A percentile compares a stretch with the other conserved stretches of the same genome.
These are phyloP conservation scores for Candida loeiensis DNA, from an alignment of 805 yeast species.

Conservation along the genomic window DNA sequence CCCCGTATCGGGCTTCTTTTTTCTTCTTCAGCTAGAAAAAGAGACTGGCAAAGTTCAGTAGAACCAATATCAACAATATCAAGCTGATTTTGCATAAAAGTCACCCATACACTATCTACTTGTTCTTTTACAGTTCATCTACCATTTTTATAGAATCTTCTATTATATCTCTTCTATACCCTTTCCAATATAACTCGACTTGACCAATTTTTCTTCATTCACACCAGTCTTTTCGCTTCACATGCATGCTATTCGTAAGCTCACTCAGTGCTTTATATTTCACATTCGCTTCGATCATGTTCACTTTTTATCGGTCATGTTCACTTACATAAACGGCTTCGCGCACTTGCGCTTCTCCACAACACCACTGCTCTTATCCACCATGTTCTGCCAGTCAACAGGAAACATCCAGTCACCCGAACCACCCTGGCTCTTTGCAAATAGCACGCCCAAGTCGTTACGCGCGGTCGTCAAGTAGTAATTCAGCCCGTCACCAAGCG, in stretches of 20 bases:
- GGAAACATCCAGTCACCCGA: slow-evolving; percentile 80
- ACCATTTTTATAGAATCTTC: no score
- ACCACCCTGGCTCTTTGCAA: slow-evolving; percentile 70
- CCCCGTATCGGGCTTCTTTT: slow-evolving; percentile 3
- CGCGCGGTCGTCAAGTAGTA: slow-evolving; percentile 86
- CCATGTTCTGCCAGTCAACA: slow-evolving; percentile 94
- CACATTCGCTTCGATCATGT: no score
- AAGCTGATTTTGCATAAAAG: no score
- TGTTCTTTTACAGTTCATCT: no score
- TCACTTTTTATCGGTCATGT: neutral
- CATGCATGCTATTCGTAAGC: neutral
- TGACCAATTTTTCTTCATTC: no score
- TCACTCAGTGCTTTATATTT: no score
- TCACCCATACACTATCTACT: neutral
- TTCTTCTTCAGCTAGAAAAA: neutral
- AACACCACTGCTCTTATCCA: slow-evolving; percentile 68
- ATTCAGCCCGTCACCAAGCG: slow-evolving; percentile 91
- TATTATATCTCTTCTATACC: no score
- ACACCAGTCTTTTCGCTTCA: no score
- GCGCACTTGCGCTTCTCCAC: slow-evolving; percentile 87
- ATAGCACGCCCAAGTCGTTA: slow-evolving; percentile 90
- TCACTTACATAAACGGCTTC: slow-evolving; percentile 53
- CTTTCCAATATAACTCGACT: no score
- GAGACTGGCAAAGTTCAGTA: no score
- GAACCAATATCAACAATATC: no score